These are phyloP conservation scores for Crotalaria pallida DNA, from an alignment of 306 rosid species.

Conservation along the genomic window DNA sequence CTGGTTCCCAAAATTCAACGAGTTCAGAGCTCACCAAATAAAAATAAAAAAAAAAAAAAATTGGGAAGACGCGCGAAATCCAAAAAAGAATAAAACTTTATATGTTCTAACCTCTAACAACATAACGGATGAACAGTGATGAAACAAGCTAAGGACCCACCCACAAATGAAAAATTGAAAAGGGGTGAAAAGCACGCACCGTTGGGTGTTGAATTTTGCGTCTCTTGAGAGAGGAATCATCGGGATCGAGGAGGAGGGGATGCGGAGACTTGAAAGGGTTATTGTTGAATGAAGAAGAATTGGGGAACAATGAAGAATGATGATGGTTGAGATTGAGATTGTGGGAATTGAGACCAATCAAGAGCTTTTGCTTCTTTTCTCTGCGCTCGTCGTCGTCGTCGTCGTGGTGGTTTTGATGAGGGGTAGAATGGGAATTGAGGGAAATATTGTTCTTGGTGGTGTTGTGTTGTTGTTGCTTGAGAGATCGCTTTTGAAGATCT, in stretches of 20 bases:
- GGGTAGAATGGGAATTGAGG: constrained; percentile 32
- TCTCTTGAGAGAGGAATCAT: constrained; percentile 37
- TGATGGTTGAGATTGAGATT: too few species aligned
- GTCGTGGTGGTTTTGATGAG: constrained; percentile 13
- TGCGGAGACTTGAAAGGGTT: constrained; percentile 25
- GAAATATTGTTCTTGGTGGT: too few species aligned
- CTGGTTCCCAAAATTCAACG: constrained; percentile 38
- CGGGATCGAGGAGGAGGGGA: constrained; percentile 40
- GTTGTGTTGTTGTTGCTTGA: constrained; percentile 49
- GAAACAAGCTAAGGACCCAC: not conserved
- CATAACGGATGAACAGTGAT: not conserved
- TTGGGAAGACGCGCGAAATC: constrained; percentile 51
- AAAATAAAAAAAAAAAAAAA: not conserved
- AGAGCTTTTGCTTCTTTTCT: constrained; percentile 71
- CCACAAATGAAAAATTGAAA: not conserved
- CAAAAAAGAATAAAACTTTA: constrained; percentile 28
- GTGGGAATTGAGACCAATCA: constrained; percentile 55
- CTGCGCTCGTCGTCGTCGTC: constrained; percentile 49
- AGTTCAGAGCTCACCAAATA: constrained; percentile 5
- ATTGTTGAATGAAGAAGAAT: constrained; percentile 17
- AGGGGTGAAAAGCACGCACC: constrained; percentile 39
- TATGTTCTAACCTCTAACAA: not conserved
- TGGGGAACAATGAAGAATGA: constrained; percentile 47
- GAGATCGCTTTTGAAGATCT: constrained; percentile 89
- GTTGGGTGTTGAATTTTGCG: constrained; percentile 41